Evolutionary conservation across 2,329 filamentous ascomycete species (phyloP).

Genomic region (Tolypocladium tropicale): DNA sequence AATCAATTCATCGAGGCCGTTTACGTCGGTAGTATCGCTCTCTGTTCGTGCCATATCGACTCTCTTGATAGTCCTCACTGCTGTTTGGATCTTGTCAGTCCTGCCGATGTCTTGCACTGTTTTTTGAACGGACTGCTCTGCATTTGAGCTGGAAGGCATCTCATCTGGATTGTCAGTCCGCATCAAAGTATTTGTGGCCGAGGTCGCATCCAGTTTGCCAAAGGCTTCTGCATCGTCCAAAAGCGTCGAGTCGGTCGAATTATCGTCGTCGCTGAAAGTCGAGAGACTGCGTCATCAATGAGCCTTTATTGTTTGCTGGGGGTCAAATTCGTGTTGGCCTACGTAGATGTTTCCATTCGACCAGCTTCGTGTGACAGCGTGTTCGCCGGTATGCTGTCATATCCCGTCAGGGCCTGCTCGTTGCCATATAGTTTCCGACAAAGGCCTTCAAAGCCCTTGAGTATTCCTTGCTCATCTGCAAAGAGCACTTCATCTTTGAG

Average conservation of each 20-base stretch:
- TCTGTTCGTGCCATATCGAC: slow-evolving; percentile 23
- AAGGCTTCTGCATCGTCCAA: neutral
- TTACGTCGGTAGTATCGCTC: slow-evolving; percentile 20
- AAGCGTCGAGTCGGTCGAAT: neutral
- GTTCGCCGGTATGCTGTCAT: neutral
- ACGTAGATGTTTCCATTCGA: neutral
- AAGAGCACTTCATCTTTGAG: slow-evolving; percentile 66
- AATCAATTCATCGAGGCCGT: slow-evolving; percentile 8
- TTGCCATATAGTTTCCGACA: slow-evolving; percentile 28
- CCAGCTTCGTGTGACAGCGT: neutral
- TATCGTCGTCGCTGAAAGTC: neutral
- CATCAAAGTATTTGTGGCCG: no score
- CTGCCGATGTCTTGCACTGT: neutral
- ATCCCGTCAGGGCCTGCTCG: neutral
- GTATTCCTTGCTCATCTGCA: slow-evolving; percentile 35
- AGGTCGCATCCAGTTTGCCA: neutral
- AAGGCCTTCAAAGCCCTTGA: slow-evolving; percentile 35
- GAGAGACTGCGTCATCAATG: neutral
- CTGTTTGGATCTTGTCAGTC: neutral
- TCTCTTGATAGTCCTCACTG: slow-evolving; percentile 17
- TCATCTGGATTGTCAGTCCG: no score
- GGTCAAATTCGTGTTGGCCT: neutral
- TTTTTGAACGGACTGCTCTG: neutral
- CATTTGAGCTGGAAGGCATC: neutral
- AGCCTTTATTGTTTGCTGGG: neutral